These are phyloP conservation scores for Adansonia madagascariensis DNA, from an alignment of 441 rosid genomes.

Conservation along the genomic window DNA sequence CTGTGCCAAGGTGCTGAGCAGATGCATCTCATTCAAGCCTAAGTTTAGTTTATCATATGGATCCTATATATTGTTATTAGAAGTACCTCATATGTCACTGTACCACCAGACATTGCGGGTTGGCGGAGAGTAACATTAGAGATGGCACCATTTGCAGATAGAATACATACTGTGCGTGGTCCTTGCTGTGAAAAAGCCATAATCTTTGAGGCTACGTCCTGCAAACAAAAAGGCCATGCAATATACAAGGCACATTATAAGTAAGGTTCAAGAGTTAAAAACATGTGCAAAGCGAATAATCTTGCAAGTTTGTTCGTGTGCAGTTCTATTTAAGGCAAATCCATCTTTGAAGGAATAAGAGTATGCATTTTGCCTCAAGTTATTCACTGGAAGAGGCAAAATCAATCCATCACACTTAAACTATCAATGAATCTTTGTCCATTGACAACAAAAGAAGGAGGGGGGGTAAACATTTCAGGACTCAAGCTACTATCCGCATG, in stretches of 20 bases:
- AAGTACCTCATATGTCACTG: constrained; percentile 79
- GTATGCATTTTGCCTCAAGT: neutral
- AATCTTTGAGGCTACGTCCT: constrained; percentile 86
- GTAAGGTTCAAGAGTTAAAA: neutral
- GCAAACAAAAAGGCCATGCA: constrained; percentile 29
- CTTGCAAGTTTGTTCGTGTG: neutral
- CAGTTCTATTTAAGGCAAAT: neutral
- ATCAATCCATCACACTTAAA: neutral
- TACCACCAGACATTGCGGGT: constrained; percentile 57
- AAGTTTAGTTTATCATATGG: constrained; percentile 6
- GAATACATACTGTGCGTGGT: constrained; percentile 87
- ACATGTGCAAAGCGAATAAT: neutral
- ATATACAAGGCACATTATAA: neutral
- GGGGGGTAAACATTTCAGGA: neutral
- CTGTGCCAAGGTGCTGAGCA: neutral
- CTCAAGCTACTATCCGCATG: neutral
- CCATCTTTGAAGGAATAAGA: neutral
- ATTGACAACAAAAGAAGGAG: neutral
- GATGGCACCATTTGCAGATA: constrained; percentile 92
- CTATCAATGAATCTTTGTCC: neutral
- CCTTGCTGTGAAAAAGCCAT: constrained; percentile 85
- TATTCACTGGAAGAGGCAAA: neutral
- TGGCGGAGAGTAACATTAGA: constrained; percentile 80
- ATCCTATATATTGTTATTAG: constrained; percentile 17
- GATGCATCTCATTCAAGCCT: neutral